Percentiles rank a stretch among this genome's conserved stretches.
phyloP scores from a whole-genome alignment of 306 rosid species.

The Canavalia gladiata region DNA sequence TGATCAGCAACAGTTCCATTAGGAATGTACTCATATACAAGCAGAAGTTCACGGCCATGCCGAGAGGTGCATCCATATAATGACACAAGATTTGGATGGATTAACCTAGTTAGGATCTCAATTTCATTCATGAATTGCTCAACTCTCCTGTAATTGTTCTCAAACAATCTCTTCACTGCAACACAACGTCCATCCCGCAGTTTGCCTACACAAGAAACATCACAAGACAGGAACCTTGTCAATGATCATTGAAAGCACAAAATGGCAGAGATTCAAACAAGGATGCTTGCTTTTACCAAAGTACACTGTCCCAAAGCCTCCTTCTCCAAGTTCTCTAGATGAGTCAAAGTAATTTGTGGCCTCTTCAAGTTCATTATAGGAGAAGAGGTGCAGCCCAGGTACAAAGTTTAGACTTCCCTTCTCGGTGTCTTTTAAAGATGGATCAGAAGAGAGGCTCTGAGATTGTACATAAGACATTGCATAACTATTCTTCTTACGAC shows the following conservation, averaged over 20 bases:
- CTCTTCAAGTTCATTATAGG: constrained; percentile 72
- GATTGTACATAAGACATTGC: constrained; percentile 47
- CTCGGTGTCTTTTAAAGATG: constrained; percentile 57
- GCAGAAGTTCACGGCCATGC: constrained; percentile 82
- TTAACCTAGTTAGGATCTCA: constrained; percentile 61
- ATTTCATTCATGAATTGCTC: constrained; percentile 88
- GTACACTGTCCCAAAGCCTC: constrained; percentile 89
- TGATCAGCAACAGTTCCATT: constrained; percentile 93
- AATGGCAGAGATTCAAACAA: background rate
- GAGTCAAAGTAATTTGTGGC: constrained; percentile 75
- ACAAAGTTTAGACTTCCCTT: constrained; percentile 60
- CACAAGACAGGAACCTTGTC: constrained; percentile 22
- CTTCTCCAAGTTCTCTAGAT: constrained; percentile 81
- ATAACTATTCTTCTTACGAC: constrained; percentile 45
- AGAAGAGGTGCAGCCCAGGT: constrained; percentile 61
- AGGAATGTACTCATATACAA: constrained; percentile 81
- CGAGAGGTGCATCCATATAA: constrained; percentile 92
- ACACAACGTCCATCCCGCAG: constrained; percentile 76
- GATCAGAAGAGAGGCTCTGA: constrained; percentile 54
- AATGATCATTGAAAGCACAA: constrained; percentile 7
- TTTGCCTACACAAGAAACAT: constrained; percentile 58
- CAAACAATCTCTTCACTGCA: constrained; percentile 86
- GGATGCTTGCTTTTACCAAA: constrained; percentile 58
- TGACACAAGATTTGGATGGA: constrained; percentile 76
- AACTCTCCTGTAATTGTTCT: constrained; percentile 80